Evolutionary conservation across 2,329 filamentous ascomycete species (phyloP), one percentile per base, ranked within the genome.

Genomic region (Pseudogymnoascus sp.): DNA sequence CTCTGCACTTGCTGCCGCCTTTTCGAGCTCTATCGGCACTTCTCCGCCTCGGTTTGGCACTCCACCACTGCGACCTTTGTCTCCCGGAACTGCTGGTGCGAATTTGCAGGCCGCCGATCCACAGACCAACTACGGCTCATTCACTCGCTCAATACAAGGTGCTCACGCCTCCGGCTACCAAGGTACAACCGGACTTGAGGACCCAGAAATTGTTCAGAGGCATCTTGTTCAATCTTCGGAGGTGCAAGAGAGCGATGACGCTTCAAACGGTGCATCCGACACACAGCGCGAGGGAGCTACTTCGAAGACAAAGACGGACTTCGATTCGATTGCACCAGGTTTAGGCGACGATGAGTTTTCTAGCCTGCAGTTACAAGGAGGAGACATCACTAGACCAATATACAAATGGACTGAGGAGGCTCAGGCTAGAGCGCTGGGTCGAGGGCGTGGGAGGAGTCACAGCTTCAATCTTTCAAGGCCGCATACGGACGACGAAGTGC

Each of bases 391-490:
- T 24, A 83, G 95, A 65, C 91, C 93, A 62, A 96, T 99, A 70
- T 99, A 99, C 79, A 89, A 91, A 70, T 99, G 96, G 91, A 91
- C 92, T 5, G 92, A 98, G 75, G 90, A 96, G 73, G 89, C 89
- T 61, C 88, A 96, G 72, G 81, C 85, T 56, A 84, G 87, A 68
- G 78, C 80, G 59, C 82, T 81, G 65, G 76, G 78, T 14, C 75
- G 78, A 31, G 79, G 81, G 16, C 85, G 85, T 69, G 80, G 86
- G 71, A 86, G 93, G 70, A 96, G 93, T 77, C 89, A 93, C 78
- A 98, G 93, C 75, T 97, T 97, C 74, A 87, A 88, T 70, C 78
- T 90, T 53, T 82, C 89, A 37, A 84, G 91, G 33, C 90, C 90
- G 5, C 86, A 89, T 35, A 90, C 91, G 0, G 90, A 95, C 72